Conservation (phyloP, 371 early-diverging fungal species). For the Coemansia sp. region DNA sequence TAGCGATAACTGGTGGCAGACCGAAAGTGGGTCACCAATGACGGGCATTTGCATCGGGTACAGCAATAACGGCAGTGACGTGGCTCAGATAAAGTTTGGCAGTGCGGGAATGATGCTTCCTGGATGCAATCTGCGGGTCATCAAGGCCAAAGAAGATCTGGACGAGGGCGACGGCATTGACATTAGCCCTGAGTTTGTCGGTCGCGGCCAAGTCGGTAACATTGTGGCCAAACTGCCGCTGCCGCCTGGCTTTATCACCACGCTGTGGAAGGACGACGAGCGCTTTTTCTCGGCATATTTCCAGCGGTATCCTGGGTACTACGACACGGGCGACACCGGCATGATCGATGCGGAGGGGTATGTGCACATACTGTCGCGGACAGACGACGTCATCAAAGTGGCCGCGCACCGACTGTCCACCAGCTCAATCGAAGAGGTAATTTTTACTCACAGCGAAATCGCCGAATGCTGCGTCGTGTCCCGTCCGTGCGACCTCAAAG, state of each 20-base stretch:
- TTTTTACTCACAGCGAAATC: constrained; percentile 67
- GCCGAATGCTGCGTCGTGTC: constrained; percentile 81
- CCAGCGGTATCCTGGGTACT: constrained; percentile 76
- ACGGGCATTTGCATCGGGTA: constrained; percentile 70
- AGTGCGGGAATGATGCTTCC: constrained; percentile 75
- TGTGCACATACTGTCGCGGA: constrained; percentile 81
- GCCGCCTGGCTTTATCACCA: constrained; percentile 75
- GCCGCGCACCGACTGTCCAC: constrained; percentile 92
- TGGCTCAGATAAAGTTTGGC: constrained; percentile 61
- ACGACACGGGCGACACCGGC: constrained; percentile 85
- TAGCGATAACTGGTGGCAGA: constrained; percentile 97
- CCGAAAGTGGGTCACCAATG: constrained; percentile 87
- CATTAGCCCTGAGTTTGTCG: constrained; percentile 65
- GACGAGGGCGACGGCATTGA: constrained; percentile 52
- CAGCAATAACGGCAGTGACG: constrained; percentile 52
- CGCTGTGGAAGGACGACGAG: constrained; percentile 71
- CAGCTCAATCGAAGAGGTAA: constrained; percentile 85
- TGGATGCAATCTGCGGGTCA: constrained; percentile 68
- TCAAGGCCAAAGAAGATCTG: constrained; percentile 57
- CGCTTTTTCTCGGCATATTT: constrained; percentile 79
- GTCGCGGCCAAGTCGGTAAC: constrained; percentile 73
- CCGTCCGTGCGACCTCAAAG: constrained; percentile 66
- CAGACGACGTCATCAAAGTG: constrained; percentile 94
- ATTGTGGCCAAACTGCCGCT: constrained; percentile 79
- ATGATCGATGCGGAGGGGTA: constrained; percentile 75